Evolutionary conservation across 1,284 basidiomycete genomes (phyloP).

Genomic region (Fomitopsis pinicola): DNA sequence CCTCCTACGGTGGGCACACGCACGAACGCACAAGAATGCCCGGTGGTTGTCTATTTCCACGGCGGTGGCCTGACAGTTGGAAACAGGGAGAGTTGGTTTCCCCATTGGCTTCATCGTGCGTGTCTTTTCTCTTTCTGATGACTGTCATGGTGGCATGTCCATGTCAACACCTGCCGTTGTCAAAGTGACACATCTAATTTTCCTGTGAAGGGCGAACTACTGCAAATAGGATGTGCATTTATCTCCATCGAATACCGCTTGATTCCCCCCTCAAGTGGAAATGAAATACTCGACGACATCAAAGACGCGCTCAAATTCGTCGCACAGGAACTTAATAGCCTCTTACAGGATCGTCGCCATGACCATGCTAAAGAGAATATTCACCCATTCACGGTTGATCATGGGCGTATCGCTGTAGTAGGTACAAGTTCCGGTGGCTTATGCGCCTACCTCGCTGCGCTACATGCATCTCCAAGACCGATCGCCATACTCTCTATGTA

Average conservation of each 20-base stretch:
- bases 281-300: conserved; percentile 53
- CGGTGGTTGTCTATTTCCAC: conserved; percentile 58
- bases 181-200: neutral
- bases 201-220: conserved; percentile 37
- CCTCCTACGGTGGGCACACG: conserved; percentile 5
- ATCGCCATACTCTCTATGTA: conserved; percentile 54
- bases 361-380: neutral
- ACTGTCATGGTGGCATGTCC: neutral
- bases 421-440: conserved; percentile 61
- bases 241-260: conserved; percentile 61
- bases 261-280: conserved; percentile 51
- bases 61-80: conserved; percentile 60
- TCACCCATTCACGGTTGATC: conserved; percentile 32
- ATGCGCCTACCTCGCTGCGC: conserved; percentile 59
- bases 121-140: conserved; percentile 6
- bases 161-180: neutral
- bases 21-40: conserved; percentile 18
- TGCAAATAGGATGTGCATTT: conserved; percentile 44
- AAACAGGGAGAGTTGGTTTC: conserved; percentile 55
- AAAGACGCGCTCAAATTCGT: conserved; percentile 50
- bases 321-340: conserved; percentile 20
- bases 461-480: conserved; percentile 47
- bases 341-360: conserved; percentile 2
- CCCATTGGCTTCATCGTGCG: conserved; percentile 55
- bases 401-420: conserved; percentile 43